Conservation (phyloP, 768 basidiomycete genomes). For the Crepidotus variabilis region DNA sequence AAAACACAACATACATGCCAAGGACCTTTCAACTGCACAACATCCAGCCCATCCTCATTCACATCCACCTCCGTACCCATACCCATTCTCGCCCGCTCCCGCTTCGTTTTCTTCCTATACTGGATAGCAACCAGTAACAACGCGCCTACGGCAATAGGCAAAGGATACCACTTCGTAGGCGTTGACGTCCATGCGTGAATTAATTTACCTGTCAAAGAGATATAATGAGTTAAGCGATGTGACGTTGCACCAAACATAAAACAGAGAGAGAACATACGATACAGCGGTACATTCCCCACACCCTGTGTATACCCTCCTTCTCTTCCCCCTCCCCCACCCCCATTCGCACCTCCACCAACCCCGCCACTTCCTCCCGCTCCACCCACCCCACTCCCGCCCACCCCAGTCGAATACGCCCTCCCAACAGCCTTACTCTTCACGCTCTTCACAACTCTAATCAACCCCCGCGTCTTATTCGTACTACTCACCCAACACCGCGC, state of each 20-base stretch:
- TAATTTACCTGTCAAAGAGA: constrained; percentile 47
- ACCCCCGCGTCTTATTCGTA: constrained; percentile 48
- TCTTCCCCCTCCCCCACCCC: constrained; percentile 13
- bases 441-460: constrained; percentile 36
- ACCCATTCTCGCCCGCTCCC: constrained; percentile 22
- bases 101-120: constrained; percentile 56
- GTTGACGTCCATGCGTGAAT: constrained; percentile 81
- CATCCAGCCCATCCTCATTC: constrained; percentile 79
- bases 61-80: constrained; percentile 59
- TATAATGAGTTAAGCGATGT: too few species aligned
- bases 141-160: constrained; percentile 87
- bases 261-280: constrained; percentile 32
- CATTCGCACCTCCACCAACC: constrained; percentile 42
- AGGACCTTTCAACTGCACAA: constrained; percentile 80
- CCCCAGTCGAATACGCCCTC: constrained; percentile 36
- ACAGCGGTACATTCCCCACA: constrained; percentile 8
- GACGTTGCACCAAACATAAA: neutral
- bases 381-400: constrained; percentile 17
- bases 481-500: constrained; percentile 50
- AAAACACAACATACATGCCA: constrained; percentile 72
- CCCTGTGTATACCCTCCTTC: constrained; percentile 6
- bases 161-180: constrained; percentile 93
- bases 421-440: constrained; percentile 36
- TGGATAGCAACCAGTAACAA: constrained; percentile 79
- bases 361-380: constrained; percentile 14